A percentile compares a stretch with the other conserved stretches of the same genome.
Evolutionary conservation across 495 filamentous ascomycete species (phyloP).

Genomic region (Zalerion maritima): DNA sequence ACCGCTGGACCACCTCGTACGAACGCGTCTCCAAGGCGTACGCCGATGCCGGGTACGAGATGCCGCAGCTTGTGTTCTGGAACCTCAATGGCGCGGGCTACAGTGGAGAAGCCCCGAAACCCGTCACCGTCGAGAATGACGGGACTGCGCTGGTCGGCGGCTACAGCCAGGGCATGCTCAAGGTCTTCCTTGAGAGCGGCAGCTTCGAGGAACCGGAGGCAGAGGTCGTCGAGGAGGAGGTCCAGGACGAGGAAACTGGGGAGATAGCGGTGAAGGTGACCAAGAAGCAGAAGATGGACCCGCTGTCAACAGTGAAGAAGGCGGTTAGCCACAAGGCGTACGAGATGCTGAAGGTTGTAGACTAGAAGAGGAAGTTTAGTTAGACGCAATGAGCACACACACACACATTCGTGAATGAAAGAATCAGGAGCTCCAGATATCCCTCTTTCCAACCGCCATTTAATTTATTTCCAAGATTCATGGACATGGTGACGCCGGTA

Average conservation of each 20-base stretch:
- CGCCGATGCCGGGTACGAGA: slow-evolving; percentile 26
- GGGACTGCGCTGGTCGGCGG: slow-evolving; percentile 29
- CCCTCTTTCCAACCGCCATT: no score
- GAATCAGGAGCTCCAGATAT: no score
- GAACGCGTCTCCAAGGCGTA: slow-evolving; percentile 25
- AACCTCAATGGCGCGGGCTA: slow-evolving; percentile 26
- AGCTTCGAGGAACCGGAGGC: slow-evolving; percentile 22
- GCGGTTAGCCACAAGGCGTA: slow-evolving; percentile 27
- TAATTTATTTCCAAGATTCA: no score
- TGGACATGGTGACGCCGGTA: no score
- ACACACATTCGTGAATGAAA: no score
- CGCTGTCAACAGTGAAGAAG: slow-evolving; percentile 23
- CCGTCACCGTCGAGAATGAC: slow-evolving; percentile 17
- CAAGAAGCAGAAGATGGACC: slow-evolving; percentile 18
- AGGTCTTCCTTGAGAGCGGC: slow-evolving; percentile 31
- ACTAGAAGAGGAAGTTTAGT: slow-evolving; percentile 13
- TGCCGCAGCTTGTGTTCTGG: slow-evolving; percentile 36
- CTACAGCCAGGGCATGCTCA: slow-evolving; percentile 33
- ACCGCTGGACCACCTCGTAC: slow-evolving; percentile 23
- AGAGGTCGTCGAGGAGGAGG: slow-evolving; percentile 13
- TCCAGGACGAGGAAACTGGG: slow-evolving; percentile 15
- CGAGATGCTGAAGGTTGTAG: slow-evolving; percentile 28
- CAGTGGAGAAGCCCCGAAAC: slow-evolving; percentile 22
- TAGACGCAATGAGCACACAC: no score
- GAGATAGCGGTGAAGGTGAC: slow-evolving; percentile 1